A percentile compares a stretch with the other conserved stretches of the same genome.
phyloP scores from a whole-genome alignment of 148 eudicot genomes.

The Rhododendron henanense region DNA sequence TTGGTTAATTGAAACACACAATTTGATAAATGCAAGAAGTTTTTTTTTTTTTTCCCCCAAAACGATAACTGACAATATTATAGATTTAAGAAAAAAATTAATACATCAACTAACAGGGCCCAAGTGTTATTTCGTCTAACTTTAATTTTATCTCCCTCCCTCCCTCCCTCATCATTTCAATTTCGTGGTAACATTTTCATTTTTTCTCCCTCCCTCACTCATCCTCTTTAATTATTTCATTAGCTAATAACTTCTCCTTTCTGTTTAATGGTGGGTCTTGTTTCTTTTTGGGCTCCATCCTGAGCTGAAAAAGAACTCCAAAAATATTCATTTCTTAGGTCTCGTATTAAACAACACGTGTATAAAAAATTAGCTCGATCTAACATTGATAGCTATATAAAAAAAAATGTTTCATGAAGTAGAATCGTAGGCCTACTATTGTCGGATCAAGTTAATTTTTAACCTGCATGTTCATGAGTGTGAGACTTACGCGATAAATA shows the following conservation, averaged over 20 bases:
- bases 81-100: no score
- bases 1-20: not conserved
- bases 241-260: not conserved
- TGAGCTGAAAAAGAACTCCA: not conserved
- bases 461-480: not conserved
- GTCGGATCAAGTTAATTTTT: not conserved
- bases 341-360: no score
- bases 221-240: not conserved
- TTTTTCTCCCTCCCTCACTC: not conserved
- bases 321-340: not conserved
- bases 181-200: no score
- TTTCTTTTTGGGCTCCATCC: not conserved
- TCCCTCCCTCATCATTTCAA: not conserved
- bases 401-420: no score
- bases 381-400: no score
- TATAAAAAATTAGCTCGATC: no score
- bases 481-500: not conserved
- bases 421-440: not conserved
- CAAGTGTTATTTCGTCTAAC: not conserved
- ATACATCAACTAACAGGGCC: not conserved
- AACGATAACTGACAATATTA: no score
- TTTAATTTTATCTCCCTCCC: not conserved
- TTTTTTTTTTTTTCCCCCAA: no score
- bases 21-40: no score
- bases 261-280: no score